Evolutionary conservation across 1,139 yeast species (phyloP), one percentile per base, ranked within the genome.

Genomic region (Blastobotrys buckinghamii): DNA sequence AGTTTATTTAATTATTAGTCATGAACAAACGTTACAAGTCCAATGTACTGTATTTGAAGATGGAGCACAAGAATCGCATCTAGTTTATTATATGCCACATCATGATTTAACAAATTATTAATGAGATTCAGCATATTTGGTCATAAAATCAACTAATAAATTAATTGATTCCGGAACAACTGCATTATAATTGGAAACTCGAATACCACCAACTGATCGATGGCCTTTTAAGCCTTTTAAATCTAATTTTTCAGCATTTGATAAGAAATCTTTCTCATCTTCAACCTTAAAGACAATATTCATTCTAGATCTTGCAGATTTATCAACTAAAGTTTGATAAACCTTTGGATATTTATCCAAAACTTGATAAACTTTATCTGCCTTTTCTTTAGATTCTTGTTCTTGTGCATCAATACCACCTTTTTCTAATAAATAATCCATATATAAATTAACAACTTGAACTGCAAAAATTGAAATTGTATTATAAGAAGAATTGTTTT

Each of bases 151-250:
- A 36, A 75, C 82, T 58, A 89, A 73, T 47, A 72, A 62, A 53
- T 82, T 73, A 26, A 83, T 84, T 57, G 92, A 81, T 42, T 76
- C 74, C 46, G 79, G 71, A 9, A 81, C 66, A 42, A 92, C 86
- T 13, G 97, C 97, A 63, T 92, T 92, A 67, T 92, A 66, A 50
- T 89, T 74, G 13, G 97, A 89, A 19, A 95, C 92, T 68, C 98
- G 83, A 71, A 90, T 84, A 36, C 98, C 98, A 43, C 97, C 97
- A 43, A 92, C 97, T 9, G 96, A 86, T 66, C 98, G 79, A 66
- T 92, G 97, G 26, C 98, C 98, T 70, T 90, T 88, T 60, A 92
- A 75, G 3, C 97, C 97, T 13, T 79, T 71, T 55, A 90, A 73
- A 19, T 71, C 73, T 37, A 64, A 73, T 39, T 70, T 77, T 24